These are phyloP conservation scores for Sporothrix protearum DNA, from an alignment of 2,329 filamentous ascomycete genomes.

Conservation along the genomic window DNA sequence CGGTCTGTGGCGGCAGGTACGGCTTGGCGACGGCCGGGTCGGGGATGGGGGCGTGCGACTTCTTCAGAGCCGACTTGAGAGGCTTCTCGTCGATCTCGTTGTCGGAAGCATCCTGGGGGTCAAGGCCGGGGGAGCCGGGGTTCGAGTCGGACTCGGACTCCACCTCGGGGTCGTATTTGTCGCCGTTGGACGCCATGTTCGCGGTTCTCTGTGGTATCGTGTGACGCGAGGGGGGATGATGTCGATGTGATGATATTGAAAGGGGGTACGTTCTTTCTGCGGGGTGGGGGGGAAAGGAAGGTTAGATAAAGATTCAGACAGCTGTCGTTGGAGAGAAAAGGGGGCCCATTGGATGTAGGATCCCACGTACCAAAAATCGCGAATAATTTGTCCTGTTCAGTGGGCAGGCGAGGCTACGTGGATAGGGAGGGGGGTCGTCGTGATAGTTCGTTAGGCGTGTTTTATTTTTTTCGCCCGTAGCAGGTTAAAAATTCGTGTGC, in stretches of 20 bases:
- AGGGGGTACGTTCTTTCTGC: background rate
- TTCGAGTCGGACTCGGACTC: slow-evolving; percentile 66
- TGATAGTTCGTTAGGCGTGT: slow-evolving; percentile 22
- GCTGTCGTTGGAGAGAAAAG: background rate
- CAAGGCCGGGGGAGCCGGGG: slow-evolving; percentile 57
- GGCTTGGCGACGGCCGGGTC: slow-evolving; percentile 54
- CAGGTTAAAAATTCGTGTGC: slow-evolving; percentile 30
- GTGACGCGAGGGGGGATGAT: slow-evolving; percentile 7
- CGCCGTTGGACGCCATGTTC: slow-evolving; percentile 55
- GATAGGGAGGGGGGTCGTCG: slow-evolving; percentile 14
- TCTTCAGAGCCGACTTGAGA: slow-evolving; percentile 84
- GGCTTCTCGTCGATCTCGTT: slow-evolving; percentile 62
- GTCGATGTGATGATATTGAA: background rate
- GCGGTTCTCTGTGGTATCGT: slow-evolving; percentile 31
- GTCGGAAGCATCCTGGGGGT: slow-evolving; percentile 54
- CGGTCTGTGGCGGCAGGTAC: slow-evolving; percentile 77
- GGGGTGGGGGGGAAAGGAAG: background rate
- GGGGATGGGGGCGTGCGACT: slow-evolving; percentile 48
- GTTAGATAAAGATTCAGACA: background rate
- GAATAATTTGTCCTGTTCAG: slow-evolving; percentile 3
- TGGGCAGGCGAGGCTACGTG: slow-evolving; percentile 22
- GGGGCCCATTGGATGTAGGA: background rate
- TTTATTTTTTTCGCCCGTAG: slow-evolving; percentile 24
- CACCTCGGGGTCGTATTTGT: slow-evolving; percentile 52
- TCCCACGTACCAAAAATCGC: slow-evolving; percentile 13